phyloP scores from a whole-genome alignment of 2,329 filamentous ascomycete species.

The Botrytis fabae region DNA sequence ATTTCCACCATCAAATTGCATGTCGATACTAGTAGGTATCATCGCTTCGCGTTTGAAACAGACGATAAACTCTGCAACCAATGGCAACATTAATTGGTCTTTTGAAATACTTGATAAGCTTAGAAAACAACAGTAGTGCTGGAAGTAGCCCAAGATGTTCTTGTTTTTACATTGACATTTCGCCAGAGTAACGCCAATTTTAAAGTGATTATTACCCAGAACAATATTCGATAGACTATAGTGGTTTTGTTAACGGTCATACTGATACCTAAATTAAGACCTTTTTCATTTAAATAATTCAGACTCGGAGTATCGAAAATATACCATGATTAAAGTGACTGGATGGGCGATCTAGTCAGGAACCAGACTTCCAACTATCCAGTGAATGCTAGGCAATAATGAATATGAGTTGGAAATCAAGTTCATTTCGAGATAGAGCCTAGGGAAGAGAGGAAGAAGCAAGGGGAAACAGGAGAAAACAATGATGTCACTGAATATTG shows the following conservation, averaged over 20 bases:
- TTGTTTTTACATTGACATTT: background rate
- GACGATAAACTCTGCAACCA: background rate
- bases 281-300: background rate
- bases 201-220: background rate
- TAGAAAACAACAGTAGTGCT: background rate
- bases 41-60: background rate
- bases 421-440: background rate
- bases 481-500: background rate
- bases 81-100: background rate
- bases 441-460: background rate
- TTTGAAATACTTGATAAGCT: background rate
- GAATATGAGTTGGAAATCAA: background rate
- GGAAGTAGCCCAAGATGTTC: background rate
- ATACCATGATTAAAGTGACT: background rate
- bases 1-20: background rate
- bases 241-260: background rate
- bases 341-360: background rate
- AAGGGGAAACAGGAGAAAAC: background rate
- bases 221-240: background rate
- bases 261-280: background rate
- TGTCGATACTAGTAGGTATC: background rate
- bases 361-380: background rate
- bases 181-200: background rate
- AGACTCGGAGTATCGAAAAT: background rate
- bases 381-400: background rate